Percentiles rank a stretch among this genome's conserved stretches.
phyloP scores from a whole-genome alignment of 2,329 filamentous ascomycete genomes.

The Stagonosporopsis tanaceti region DNA sequence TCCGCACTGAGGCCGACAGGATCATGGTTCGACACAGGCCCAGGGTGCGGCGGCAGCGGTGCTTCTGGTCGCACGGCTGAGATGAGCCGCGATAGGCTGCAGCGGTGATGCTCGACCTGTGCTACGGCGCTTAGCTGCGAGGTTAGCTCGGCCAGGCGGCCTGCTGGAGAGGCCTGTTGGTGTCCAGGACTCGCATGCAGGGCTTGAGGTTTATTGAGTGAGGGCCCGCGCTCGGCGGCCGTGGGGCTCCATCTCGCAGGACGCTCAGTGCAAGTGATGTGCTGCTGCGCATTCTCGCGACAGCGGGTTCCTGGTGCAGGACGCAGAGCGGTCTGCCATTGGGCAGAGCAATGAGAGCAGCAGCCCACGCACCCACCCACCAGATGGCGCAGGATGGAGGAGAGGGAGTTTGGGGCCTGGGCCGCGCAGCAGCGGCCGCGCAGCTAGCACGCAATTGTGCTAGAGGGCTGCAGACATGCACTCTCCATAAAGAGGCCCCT shows the following conservation, averaged over 20 bases:
- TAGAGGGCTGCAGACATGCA: constrained; percentile 34
- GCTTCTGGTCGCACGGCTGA: constrained; percentile 27
- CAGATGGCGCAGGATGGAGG: constrained; percentile 24
- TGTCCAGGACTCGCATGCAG: constrained; percentile 11
- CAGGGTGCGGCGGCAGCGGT: constrained; percentile 37
- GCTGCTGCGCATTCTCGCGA: constrained; percentile 5
- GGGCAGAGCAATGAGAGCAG: constrained; percentile 19
- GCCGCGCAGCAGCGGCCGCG: constrained; percentile 28
- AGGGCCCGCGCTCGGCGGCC: constrained; percentile 3
- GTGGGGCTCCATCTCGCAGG: not conserved
- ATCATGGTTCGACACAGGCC: constrained; percentile 26
- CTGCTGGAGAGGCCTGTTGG: constrained; percentile 2
- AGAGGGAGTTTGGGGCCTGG: constrained; percentile 31
- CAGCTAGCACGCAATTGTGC: constrained; percentile 33
- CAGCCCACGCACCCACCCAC: constrained; percentile 20
- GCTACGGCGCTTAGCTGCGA: constrained; percentile 32
- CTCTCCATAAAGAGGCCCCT: constrained; percentile 37
- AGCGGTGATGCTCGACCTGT: constrained; percentile 28
- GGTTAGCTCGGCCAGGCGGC: constrained; percentile 16
- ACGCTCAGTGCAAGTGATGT: constrained; percentile 8
- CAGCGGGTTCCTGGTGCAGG: not conserved
- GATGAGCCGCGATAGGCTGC: constrained; percentile 38
- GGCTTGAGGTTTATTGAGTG: constrained; percentile 15
- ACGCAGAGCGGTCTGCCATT: constrained; percentile 14
- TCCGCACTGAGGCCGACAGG: constrained; percentile 22